Percentiles rank a stretch among this genome's conserved stretches.
Evolutionary conservation across 176 grass and related monocot species (phyloP).

Genomic region (Microstegium vimineum): DNA sequence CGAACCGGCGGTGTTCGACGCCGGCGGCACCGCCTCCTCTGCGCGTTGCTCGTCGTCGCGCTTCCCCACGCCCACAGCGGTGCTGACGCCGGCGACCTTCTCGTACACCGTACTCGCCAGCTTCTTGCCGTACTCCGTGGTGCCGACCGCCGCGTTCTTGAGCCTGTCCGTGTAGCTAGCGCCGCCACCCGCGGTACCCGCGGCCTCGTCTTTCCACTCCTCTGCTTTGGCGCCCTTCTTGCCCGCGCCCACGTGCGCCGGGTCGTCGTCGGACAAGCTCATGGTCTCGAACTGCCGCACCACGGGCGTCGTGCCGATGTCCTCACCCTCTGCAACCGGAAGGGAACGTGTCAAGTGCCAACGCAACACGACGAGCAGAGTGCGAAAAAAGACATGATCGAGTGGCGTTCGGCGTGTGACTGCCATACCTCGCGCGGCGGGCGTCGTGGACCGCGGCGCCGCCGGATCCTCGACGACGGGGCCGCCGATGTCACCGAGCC

Average conservation of each 20-base stretch:
- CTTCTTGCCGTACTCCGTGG: slow-evolving; percentile 51
- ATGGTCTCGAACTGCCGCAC: slow-evolving; percentile 63
- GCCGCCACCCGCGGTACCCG: too few species aligned
- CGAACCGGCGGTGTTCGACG: not conserved
- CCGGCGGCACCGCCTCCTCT: not conserved
- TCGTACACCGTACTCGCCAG: slow-evolving; percentile 42
- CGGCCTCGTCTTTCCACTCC: slow-evolving; percentile 23
- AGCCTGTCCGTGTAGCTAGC: slow-evolving; percentile 46
- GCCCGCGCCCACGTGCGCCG: not conserved
- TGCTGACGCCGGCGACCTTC: slow-evolving; percentile 35
- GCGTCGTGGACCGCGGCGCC: slow-evolving; percentile 44
- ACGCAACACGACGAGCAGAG: too few species aligned
- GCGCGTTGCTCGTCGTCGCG: not conserved
- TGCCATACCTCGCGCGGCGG: slow-evolving; percentile 21
- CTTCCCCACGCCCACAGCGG: not conserved
- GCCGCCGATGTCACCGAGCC: slow-evolving; percentile 34
- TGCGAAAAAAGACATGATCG: not conserved
- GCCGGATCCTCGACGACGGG: slow-evolving; percentile 48
- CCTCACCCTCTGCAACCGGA: slow-evolving; percentile 45
- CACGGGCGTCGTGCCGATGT: slow-evolving; percentile 59
- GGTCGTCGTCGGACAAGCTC: slow-evolving; percentile 41
- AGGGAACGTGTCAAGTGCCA: not conserved
- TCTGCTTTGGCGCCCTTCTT: not conserved
- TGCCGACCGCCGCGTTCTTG: slow-evolving; percentile 19
- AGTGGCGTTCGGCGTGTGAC: not conserved